Conservation (phyloP, 352 stramenopile species). For the Globisporangium mamillatum region DNA sequence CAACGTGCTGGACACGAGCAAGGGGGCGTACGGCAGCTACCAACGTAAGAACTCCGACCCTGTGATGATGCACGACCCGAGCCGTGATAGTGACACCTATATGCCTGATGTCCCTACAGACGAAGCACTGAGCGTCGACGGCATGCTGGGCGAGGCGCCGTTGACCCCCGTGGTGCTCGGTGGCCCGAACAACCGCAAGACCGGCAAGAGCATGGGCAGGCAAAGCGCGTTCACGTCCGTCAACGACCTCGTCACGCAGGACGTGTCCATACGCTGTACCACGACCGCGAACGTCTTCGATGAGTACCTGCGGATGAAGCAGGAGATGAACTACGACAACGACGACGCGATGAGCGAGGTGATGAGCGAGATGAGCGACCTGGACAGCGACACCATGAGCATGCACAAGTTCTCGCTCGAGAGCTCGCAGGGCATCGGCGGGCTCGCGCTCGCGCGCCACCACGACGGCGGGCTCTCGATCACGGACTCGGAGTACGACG, state of each 20-base stretch:
- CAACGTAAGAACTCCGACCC: slow-evolving; percentile 39
- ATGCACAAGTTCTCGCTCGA: slow-evolving; percentile 53
- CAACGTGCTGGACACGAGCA: slow-evolving; percentile 52
- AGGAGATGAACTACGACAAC: slow-evolving; percentile 68
- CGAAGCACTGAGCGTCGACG: slow-evolving; percentile 46
- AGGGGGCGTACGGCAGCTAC: slow-evolving; percentile 31
- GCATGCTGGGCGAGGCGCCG: slow-evolving; percentile 53
- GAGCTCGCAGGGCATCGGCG: slow-evolving; percentile 29
- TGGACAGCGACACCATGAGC: slow-evolving; percentile 51
- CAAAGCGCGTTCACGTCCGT: slow-evolving; percentile 45
- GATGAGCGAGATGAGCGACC: slow-evolving; percentile 63
- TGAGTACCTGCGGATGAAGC: slow-evolving; percentile 77
- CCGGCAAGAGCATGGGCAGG: slow-evolving; percentile 28
- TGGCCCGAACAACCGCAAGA: slow-evolving; percentile 14
- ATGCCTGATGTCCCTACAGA: slow-evolving; percentile 36
- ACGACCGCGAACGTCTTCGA: slow-evolving; percentile 63
- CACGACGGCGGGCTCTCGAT: slow-evolving; percentile 48
- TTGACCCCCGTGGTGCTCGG: slow-evolving; percentile 45
- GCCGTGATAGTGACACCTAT: slow-evolving; percentile 17
- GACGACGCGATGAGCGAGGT: slow-evolving; percentile 42
- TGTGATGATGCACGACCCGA: slow-evolving; percentile 35
- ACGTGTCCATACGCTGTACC: slow-evolving; percentile 45
- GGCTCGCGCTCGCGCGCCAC: slow-evolving; percentile 17
- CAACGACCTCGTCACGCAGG: slow-evolving; percentile 49
- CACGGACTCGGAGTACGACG: slow-evolving; percentile 68